phyloP scores from a whole-genome alignment of 208 protist species.

The Phytomonas sp. region DNA sequence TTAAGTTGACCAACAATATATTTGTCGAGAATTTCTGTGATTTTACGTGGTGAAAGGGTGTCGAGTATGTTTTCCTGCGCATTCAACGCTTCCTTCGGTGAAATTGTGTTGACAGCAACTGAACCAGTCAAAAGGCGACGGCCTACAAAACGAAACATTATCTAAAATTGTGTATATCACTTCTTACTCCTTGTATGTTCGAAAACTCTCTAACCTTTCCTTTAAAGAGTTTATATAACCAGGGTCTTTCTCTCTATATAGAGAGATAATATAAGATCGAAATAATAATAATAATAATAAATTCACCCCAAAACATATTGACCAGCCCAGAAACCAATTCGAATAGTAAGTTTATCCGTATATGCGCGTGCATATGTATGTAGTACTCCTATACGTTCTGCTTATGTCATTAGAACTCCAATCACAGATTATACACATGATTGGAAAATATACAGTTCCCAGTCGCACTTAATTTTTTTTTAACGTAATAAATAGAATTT shows the following conservation, averaged over 20 bases:
- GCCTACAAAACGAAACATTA: constrained; percentile 55
- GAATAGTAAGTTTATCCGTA: neutral
- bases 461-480: constrained; percentile 10
- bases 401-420: neutral
- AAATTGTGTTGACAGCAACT: constrained; percentile 34
- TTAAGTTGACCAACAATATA: constrained; percentile 95
- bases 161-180: neutral
- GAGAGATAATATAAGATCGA: neutral
- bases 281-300: neutral
- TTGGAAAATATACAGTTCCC: constrained; percentile 12
- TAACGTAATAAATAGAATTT: constrained; percentile 2
- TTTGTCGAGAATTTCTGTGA: constrained; percentile 89
- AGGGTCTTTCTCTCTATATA: too few species aligned
- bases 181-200: neutral
- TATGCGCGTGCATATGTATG: constrained; percentile 7
- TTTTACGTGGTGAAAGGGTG: constrained; percentile 82
- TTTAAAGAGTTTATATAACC: neutral
- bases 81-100: constrained; percentile 42
- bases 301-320: neutral
- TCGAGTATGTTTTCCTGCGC: constrained; percentile 61
- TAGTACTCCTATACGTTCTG: neutral
- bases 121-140: constrained; percentile 32
- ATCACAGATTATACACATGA: neutral
- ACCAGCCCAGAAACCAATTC: neutral
- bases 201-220: neutral